These are phyloP conservation scores for Trichoderma atroviride DNA, from an alignment of 2,329 filamentous ascomycete species.

Conservation along the genomic window DNA sequence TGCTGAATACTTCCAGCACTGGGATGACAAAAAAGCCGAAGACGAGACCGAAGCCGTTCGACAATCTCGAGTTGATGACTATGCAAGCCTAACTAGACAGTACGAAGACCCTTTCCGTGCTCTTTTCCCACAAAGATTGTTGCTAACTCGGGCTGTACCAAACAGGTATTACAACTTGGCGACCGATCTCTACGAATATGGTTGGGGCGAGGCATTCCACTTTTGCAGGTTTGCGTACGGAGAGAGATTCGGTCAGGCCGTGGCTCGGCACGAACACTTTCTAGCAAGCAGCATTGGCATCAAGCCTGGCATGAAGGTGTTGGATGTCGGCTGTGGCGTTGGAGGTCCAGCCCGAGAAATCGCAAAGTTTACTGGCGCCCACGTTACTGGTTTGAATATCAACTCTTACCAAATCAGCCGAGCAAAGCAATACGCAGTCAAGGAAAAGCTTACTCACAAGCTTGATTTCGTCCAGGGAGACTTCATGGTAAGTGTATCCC, in stretches of 20 bases:
- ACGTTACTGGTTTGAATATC: conserved; percentile 94
- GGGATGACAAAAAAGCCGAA: conserved; percentile 79
- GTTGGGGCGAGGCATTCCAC: conserved; percentile 95
- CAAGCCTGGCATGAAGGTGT: conserved; percentile 81
- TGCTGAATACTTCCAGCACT: conserved; percentile 95
- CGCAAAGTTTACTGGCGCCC: conserved; percentile 88
- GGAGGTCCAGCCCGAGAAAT: conserved; percentile 95
- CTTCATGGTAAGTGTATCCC: conserved; percentile 71
- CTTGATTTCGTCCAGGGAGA: conserved; percentile 90
- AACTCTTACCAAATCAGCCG: conserved; percentile 99
- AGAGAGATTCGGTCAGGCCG: conserved; percentile 87
- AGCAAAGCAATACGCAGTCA: conserved; percentile 79
- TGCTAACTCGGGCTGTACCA: conserved; percentile 29
- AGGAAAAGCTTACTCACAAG: conserved; percentile 79
- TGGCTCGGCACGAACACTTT: conserved; percentile 97
- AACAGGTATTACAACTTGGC: conserved; percentile 90
- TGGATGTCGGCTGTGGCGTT: conserved; percentile 96
- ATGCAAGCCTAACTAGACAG: conserved; percentile 25
- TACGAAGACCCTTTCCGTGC: not conserved
- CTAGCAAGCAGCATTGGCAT: conserved; percentile 88
- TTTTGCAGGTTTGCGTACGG: conserved; percentile 91
- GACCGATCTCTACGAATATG: conserved; percentile 96
- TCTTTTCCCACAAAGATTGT: not conserved
- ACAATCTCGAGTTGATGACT: conserved; percentile 45
- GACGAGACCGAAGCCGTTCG: conserved; percentile 70